phyloP scores from a whole-genome alignment of 139 green algal genomes.

The Chlamydomonas sp. region DNA sequence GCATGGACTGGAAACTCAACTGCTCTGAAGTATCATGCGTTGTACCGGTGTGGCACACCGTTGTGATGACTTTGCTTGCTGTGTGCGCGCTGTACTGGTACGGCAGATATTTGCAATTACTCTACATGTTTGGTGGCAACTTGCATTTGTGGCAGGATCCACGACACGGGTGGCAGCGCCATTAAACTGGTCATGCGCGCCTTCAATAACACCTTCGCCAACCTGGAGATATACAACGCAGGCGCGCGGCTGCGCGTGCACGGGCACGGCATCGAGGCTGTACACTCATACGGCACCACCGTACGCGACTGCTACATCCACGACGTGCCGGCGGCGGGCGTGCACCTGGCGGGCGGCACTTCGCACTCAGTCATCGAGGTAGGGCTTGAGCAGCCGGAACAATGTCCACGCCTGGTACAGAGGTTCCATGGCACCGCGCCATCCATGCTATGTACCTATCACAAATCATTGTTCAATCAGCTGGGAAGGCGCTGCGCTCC shows the following conservation, averaged over 20 bases:
- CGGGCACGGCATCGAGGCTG: slow-evolving; percentile 16
- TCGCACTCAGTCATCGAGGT: background rate
- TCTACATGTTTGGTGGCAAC: background rate
- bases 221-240: slow-evolving; percentile 26
- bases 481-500: no score
- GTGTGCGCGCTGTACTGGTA: no score
- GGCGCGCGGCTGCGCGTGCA: slow-evolving; percentile 18
- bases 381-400: no score
- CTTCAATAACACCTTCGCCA: slow-evolving; percentile 11
- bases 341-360: slow-evolving; percentile 23
- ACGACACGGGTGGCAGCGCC: slow-evolving; percentile 18
- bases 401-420: no score
- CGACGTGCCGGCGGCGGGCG: slow-evolving; percentile 19
- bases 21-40: background rate
- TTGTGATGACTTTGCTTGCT: no score
- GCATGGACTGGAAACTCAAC: no score
- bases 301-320: slow-evolving; percentile 36
- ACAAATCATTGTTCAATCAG: no score
- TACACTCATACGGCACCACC: slow-evolving; percentile 18
- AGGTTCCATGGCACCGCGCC: no score
- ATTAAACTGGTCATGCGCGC: slow-evolving; percentile 20
- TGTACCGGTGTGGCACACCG: background rate
- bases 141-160: background rate
- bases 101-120: no score
- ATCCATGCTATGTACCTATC: no score